Conservation (phyloP, 228 moss, liverwort and hornwort species). For the Sphagnum fallax region DNA sequence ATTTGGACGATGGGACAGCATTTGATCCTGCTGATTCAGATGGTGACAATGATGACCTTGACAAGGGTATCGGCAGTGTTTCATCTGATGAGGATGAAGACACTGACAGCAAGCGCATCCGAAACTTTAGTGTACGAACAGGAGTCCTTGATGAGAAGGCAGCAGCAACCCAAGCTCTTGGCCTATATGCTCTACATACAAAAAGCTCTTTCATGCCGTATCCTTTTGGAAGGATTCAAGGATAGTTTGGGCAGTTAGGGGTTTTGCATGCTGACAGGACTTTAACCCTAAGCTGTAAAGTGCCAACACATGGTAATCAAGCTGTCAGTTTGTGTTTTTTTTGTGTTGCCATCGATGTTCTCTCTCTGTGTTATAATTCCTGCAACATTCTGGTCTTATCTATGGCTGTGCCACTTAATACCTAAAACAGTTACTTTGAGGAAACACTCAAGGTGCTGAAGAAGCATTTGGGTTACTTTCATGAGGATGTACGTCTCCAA, state of each 20-base stretch:
- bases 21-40: conserved; percentile 80
- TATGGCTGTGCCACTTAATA: too few species aligned
- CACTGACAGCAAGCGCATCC: conserved; percentile 62
- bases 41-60: conserved; percentile 58
- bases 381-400: too few species aligned
- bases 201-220: conserved; percentile 89
- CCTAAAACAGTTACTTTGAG: conserved; percentile 59
- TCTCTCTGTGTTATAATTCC: too few species aligned
- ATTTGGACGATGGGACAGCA: conserved; percentile 94
- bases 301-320: too few species aligned
- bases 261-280: background rate
- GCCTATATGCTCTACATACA: conserved; percentile 86
- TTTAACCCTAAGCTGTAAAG: background rate
- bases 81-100: conserved; percentile 84
- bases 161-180: conserved; percentile 96
- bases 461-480: conserved; percentile 90
- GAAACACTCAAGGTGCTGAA: conserved; percentile 85
- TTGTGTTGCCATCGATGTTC: too few species aligned
- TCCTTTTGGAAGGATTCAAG: conserved; percentile 17
- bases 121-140: conserved; percentile 94
- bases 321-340: too few species aligned
- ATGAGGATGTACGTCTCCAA: conserved; percentile 95
- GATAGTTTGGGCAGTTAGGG: background rate
- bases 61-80: conserved; percentile 52
- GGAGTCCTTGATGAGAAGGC: conserved; percentile 98